phyloP scores from a whole-genome alignment of 345 rosid genomes.

The Eucalyptus melliodora region DNA sequence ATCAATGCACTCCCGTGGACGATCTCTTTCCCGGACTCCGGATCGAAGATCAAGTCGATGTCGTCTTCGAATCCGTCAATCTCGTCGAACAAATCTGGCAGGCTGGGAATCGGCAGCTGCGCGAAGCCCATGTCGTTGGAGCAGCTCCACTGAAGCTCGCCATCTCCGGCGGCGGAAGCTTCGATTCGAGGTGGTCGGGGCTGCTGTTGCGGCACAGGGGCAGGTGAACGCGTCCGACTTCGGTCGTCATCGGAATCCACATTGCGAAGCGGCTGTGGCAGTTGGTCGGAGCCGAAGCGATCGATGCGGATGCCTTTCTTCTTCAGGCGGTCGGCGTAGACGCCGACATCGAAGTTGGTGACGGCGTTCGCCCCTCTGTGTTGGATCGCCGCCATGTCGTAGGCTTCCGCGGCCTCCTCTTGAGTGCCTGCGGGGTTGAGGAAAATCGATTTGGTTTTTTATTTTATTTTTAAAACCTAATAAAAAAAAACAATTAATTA shows the following conservation, averaged over 20 bases:
- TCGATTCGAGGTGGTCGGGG: neutral
- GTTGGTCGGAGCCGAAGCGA: neutral
- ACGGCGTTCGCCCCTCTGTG: slow-evolving; percentile 85
- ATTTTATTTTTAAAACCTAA: too few species aligned
- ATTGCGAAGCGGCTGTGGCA: neutral
- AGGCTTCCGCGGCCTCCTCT: slow-evolving; percentile 98
- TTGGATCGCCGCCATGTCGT: slow-evolving; percentile 94
- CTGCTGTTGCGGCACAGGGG: neutral
- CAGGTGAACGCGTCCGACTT: slow-evolving; percentile 8
- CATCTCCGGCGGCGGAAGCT: neutral
- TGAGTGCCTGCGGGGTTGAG: slow-evolving; percentile 19
- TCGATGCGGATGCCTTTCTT: slow-evolving; percentile 28
- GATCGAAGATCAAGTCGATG: slow-evolving; percentile 56
- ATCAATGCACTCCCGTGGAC: neutral
- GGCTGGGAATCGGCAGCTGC: slow-evolving; percentile 22
- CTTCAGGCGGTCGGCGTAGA: slow-evolving; percentile 54
- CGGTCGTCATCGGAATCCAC: neutral
- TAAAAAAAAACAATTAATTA: too few species aligned
- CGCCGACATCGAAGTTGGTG: slow-evolving; percentile 68
- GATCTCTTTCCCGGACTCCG: neutral
- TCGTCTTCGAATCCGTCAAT: slow-evolving; percentile 57
- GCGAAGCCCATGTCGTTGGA: slow-evolving; percentile 28
- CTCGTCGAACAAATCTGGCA: slow-evolving; percentile 40
- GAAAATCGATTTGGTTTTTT: neutral
- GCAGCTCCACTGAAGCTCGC: slow-evolving; percentile 47